Conservation (phyloP, 768 basidiomycete species). For the Mycena belliarum region DNA sequence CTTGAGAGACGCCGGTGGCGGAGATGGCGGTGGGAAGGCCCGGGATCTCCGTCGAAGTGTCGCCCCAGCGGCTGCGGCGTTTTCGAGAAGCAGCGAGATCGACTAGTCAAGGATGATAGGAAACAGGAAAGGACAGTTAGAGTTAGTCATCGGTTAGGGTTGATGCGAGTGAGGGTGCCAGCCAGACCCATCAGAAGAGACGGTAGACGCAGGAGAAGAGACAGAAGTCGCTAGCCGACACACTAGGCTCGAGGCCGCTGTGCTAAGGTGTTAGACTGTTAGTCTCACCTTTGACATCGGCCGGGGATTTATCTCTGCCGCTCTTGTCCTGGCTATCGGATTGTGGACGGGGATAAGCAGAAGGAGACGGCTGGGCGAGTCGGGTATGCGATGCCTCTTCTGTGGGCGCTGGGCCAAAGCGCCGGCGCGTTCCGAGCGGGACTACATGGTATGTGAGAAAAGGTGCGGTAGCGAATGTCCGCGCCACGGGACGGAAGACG, state of each 20-base stretch:
- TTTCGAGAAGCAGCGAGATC: slow-evolving; percentile 88
- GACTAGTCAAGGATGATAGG: slow-evolving; percentile 44
- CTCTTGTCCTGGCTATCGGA: slow-evolving; percentile 58
- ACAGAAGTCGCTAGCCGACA: slow-evolving; percentile 34
- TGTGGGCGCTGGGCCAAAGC: slow-evolving; percentile 85
- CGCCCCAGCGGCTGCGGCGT: slow-evolving; percentile 97
- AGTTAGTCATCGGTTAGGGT: slow-evolving; percentile 49
- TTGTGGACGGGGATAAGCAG: slow-evolving; percentile 74
- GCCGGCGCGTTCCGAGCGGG: slow-evolving; percentile 84
- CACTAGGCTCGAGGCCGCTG: slow-evolving; percentile 38
- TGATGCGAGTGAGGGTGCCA: no score
- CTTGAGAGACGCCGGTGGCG: slow-evolving; percentile 90
- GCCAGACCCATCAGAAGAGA: slow-evolving; percentile 40
- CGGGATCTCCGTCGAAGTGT: slow-evolving; percentile 86
- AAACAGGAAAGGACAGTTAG: no score
- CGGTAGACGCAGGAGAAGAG: slow-evolving; percentile 21
- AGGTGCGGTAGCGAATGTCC: no score
- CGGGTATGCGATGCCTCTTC: slow-evolving; percentile 84
- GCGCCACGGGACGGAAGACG: slow-evolving; percentile 28
- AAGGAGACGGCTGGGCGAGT: slow-evolving; percentile 84
- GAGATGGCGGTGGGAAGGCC: slow-evolving; percentile 94
- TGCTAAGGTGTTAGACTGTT: slow-evolving; percentile 32
- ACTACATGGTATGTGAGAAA: slow-evolving; percentile 40
- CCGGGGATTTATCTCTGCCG: slow-evolving; percentile 69
- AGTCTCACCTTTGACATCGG: slow-evolving; percentile 76